phyloP scores from a whole-genome alignment of 2,329 filamentous ascomycete genomes.

The Colletotrichum higginsianum region DNA sequence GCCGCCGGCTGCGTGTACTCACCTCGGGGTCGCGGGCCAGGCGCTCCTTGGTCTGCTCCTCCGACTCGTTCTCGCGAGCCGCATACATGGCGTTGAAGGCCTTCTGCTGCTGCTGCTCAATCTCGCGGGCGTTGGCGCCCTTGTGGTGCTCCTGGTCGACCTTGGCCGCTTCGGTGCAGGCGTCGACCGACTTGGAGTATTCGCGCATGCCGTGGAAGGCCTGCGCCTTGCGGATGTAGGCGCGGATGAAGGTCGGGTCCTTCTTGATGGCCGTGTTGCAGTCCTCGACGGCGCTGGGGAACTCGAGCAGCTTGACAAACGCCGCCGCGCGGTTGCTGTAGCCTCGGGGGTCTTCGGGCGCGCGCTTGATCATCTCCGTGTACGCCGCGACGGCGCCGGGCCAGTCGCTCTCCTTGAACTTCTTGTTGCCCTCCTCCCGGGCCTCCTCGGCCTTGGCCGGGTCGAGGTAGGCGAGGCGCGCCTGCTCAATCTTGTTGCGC shows the following conservation, averaged over 20 bases:
- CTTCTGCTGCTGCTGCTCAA: slow-evolving; percentile 95
- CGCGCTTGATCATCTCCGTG: slow-evolving; percentile 96
- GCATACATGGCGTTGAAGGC: slow-evolving; percentile 91
- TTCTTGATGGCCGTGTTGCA: slow-evolving; percentile 93
- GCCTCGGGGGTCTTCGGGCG: slow-evolving; percentile 91
- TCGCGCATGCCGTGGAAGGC: slow-evolving; percentile 98
- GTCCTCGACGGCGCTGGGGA: slow-evolving; percentile 93
- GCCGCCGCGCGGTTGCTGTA: slow-evolving; percentile 98
- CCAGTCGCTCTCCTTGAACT: slow-evolving; percentile 98
- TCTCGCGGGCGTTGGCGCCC: slow-evolving; percentile 89
- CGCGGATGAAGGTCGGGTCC: slow-evolving; percentile 92
- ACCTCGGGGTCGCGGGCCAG: slow-evolving; percentile 93
- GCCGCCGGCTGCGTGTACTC: slow-evolving; percentile 55
- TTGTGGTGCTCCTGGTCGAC: slow-evolving; percentile 79
- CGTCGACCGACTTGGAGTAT: slow-evolving; percentile 94
- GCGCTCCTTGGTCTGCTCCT: slow-evolving; percentile 94
- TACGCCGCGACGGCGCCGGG: slow-evolving; percentile 95
- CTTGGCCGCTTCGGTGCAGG: slow-evolving; percentile 83
- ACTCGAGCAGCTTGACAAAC: slow-evolving; percentile 95
- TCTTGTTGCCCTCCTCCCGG: slow-evolving; percentile 93
- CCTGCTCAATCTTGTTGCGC: slow-evolving; percentile 84
- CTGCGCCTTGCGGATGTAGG: slow-evolving; percentile 97
- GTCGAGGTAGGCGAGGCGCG: slow-evolving; percentile 87
- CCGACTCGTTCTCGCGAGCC: slow-evolving; percentile 92
- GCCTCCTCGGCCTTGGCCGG: slow-evolving; percentile 95